Evolutionary conservation across 345 rosid genomes (phyloP).

Genomic region (Bruguiera parviflora): DNA sequence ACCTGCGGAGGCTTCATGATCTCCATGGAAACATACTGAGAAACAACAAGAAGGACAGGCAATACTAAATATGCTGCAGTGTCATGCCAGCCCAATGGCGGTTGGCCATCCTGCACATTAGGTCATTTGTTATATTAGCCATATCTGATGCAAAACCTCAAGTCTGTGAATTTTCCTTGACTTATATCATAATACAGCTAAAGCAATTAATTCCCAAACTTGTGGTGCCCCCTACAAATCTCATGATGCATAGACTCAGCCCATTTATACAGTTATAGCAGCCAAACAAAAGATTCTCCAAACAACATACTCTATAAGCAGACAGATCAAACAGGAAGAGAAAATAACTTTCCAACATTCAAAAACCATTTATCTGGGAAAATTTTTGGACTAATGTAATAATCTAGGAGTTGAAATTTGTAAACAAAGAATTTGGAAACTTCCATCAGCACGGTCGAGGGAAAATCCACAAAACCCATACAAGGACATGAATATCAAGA

Average conservation of each 20-base stretch:
- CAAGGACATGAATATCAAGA: neutral
- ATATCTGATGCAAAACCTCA: neutral
- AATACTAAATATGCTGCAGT: constrained; percentile 95
- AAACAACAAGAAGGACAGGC: constrained; percentile 84
- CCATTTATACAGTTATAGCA: neutral
- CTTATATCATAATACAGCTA: constrained; percentile 9
- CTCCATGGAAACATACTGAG: constrained; percentile 95
- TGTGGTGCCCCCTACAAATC: too few species aligned
- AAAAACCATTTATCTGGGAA: neutral
- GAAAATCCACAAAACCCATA: neutral
- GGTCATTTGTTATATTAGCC: constrained; percentile 15
- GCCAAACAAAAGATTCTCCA: neutral
- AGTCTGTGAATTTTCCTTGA: neutral
- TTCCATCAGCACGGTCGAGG: neutral
- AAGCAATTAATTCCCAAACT: constrained; percentile 3
- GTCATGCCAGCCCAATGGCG: constrained; percentile 92
- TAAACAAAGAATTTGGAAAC: neutral
- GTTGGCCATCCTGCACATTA: constrained; percentile 84
- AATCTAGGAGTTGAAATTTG: neutral
- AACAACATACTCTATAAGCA: neutral
- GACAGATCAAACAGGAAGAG: neutral
- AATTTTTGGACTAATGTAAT: neutral
- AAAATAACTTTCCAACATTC: neutral
- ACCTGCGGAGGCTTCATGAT: constrained; percentile 99
- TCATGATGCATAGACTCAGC: too few species aligned